These are phyloP conservation scores for Magnolia officinalis DNA, from an alignment of 164 flowering plant species.

Conservation along the genomic window DNA sequence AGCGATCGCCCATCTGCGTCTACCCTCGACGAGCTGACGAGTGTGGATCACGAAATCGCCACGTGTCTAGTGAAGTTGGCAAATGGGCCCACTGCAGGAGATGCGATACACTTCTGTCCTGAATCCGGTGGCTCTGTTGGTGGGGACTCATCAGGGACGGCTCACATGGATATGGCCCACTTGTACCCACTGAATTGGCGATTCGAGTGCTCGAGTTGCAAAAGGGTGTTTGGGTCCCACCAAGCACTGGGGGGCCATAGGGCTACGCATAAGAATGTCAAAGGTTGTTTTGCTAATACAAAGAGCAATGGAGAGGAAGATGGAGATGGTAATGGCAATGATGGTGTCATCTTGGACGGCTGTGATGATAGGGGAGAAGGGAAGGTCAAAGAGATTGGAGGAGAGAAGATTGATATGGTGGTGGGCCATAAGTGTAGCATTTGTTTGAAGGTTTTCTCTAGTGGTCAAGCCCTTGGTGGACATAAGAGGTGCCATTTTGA, in stretches of 20 bases:
- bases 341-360: background rate
- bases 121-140: constrained; percentile 4
- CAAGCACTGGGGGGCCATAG: constrained; percentile 87
- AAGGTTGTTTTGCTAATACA: constrained; percentile 71
- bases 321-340: constrained; percentile 6
- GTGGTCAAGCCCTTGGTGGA: constrained; percentile 85
- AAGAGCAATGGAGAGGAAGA: constrained; percentile 27
- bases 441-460: constrained; percentile 66
- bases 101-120: background rate
- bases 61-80: constrained; percentile 53
- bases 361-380: constrained; percentile 12
- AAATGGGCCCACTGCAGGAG: constrained; percentile 15
- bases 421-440: constrained; percentile 57
- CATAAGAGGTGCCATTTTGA: constrained; percentile 90
- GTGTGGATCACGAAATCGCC: constrained; percentile 68
- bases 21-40: constrained; percentile 20
- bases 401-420: constrained; percentile 2
- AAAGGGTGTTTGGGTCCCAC: constrained; percentile 72
- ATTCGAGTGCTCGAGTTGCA: constrained; percentile 83
- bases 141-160: constrained; percentile 3
- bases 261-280: constrained; percentile 79
- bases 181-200: constrained; percentile 9
- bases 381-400: constrained; percentile 1
- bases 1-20: background rate
- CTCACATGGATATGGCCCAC: background rate